Percentiles rank a stretch among this genome's conserved stretches.
Conservation (phyloP, 345 rosid genomes). For the Salix viminalis region DNA sequence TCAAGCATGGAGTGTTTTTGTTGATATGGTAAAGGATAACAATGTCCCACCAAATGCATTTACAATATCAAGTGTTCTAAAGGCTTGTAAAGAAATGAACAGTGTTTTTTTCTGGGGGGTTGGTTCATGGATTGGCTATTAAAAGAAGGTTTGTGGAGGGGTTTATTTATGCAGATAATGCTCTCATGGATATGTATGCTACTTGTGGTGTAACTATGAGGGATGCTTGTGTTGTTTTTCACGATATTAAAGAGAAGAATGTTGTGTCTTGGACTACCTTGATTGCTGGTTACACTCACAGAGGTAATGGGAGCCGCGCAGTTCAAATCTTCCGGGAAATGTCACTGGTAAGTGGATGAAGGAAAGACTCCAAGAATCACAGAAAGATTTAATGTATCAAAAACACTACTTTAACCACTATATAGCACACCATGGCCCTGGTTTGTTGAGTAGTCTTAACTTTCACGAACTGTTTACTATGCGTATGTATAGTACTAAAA, state of each 20-base stretch:
- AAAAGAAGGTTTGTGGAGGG: constrained; percentile 58
- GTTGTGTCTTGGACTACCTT: constrained; percentile 78
- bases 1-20: constrained; percentile 57
- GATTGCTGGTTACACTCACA: constrained; percentile 76
- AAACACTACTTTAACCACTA: not conserved
- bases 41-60: constrained; percentile 60
- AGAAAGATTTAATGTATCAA: not conserved
- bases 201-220: constrained; percentile 53
- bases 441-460: not conserved
- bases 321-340: constrained; percentile 61
- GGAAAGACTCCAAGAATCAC: not conserved
- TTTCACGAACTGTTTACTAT: not conserved
- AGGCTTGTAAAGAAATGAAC: constrained; percentile 66
- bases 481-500: not conserved
- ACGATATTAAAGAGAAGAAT: constrained; percentile 46
- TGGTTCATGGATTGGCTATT: constrained; percentile 59
- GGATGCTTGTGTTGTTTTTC: constrained; percentile 55
- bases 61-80: constrained; percentile 62
- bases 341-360: constrained; percentile 44
- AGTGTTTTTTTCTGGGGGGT: constrained; percentile 43
- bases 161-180: constrained; percentile 60
- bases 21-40: constrained; percentile 47
- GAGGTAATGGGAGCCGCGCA: constrained; percentile 59
- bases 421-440: not conserved
- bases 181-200: constrained; percentile 70